These are phyloP conservation scores for Azolla pinnata DNA, from an alignment of 75 land plant genomes.

Conservation along the genomic window DNA sequence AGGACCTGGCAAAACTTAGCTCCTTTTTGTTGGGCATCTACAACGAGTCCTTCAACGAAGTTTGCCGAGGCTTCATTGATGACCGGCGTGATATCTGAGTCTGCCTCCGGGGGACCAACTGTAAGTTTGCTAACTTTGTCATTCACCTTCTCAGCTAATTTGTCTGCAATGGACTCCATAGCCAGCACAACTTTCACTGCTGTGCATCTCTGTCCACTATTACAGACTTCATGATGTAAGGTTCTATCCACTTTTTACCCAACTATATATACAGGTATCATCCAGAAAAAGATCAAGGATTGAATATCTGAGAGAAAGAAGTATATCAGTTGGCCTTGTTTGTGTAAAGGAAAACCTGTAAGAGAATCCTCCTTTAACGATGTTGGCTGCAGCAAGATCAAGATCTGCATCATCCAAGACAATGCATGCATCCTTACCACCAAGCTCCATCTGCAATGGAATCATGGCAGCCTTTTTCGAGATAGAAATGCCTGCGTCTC, in stretches of 20 bases:
- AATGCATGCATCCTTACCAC: conserved; percentile 33
- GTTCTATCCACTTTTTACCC: background rate
- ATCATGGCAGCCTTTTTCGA: conserved; percentile 30
- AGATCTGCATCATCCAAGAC: conserved; percentile 35
- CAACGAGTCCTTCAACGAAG: conserved; percentile 32
- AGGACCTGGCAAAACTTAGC: conserved; percentile 27
- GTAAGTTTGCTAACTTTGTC: conserved; percentile 19
- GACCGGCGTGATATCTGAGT: conserved; percentile 32
- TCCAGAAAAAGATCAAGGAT: too few relatives aligned
- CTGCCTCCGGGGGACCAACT: conserved; percentile 28
- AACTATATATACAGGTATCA: too few relatives aligned
- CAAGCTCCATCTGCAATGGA: conserved; percentile 37
- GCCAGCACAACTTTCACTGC: conserved; percentile 37
- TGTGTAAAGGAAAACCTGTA: conserved; percentile 16
- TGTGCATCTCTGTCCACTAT: conserved; percentile 32
- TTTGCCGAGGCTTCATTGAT: conserved; percentile 28
- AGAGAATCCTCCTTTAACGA: conserved; percentile 31
- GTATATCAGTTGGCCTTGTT: background rate
- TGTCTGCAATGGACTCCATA: conserved; percentile 28
- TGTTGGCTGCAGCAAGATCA: conserved; percentile 30
- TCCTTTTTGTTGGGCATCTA: conserved; percentile 29
- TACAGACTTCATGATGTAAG: background rate
- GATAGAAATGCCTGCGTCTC: conserved; percentile 33
- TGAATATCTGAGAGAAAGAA: background rate
- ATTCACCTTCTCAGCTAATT: conserved; percentile 23